Percentiles rank a stretch among this genome's conserved stretches.
phyloP scores from a whole-genome alignment of 176 grass and related monocot genomes.

The Chloris gayana region DNA sequence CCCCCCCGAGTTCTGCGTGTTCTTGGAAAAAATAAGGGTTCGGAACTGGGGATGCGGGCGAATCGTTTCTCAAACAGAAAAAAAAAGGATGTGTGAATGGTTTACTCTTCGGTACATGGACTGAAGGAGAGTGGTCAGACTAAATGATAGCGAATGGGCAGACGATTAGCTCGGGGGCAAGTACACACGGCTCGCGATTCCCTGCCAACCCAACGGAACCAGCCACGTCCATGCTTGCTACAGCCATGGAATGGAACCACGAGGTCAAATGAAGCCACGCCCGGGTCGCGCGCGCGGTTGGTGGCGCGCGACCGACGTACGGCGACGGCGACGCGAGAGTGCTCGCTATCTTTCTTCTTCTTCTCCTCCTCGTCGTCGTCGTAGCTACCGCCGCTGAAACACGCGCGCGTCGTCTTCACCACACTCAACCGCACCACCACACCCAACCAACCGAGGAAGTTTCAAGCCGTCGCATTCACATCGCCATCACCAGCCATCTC shows the following conservation, averaged over 20 bases:
- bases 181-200: not conserved
- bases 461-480: not conserved
- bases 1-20: too few species aligned
- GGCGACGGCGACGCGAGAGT: not conserved
- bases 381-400: not conserved
- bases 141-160: too few species aligned
- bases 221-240: not conserved
- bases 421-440: not conserved
- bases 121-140: not conserved
- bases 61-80: not conserved
- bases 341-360: not conserved
- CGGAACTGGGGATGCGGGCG: not conserved
- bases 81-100: not conserved
- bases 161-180: not conserved
- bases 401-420: constrained; percentile 7
- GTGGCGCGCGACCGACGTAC: not conserved
- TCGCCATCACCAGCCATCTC: not conserved
- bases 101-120: not conserved
- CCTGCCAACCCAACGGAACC: not conserved
- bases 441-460: not conserved
- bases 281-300: not conserved
- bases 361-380: not conserved
- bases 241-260: not conserved
- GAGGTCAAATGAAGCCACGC: not conserved
- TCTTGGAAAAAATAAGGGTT: too few species aligned